Conservation (phyloP, 2,329 filamentous ascomycete species). For the Lachnellula subtilissima region DNA sequence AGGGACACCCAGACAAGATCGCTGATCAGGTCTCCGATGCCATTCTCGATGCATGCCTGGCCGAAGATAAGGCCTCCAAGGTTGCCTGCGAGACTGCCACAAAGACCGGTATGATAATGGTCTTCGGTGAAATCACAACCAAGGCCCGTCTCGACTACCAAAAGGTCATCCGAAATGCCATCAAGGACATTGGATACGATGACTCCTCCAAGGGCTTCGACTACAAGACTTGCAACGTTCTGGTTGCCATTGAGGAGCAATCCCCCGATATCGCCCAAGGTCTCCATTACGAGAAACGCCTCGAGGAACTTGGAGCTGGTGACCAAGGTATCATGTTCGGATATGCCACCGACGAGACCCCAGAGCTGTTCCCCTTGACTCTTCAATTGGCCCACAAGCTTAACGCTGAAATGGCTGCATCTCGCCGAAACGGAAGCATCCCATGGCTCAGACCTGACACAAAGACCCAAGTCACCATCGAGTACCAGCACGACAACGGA, state of each 20-base stretch:
- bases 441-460: constrained; percentile 97
- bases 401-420: constrained; percentile 88
- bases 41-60: constrained; percentile 94
- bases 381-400: constrained; percentile 94
- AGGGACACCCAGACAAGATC: constrained; percentile 95
- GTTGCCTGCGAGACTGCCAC: constrained; percentile 98
- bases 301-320: constrained; percentile 97
- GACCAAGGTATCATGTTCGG: constrained; percentile 99
- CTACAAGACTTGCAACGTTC: constrained; percentile 99
- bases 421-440: constrained; percentile 79
- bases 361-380: constrained; percentile 92
- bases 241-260: constrained; percentile 98
- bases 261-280: constrained; percentile 98
- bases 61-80: constrained; percentile 94
- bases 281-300: constrained; percentile 94
- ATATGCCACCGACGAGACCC: constrained; percentile 98
- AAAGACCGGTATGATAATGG: constrained; percentile 99
- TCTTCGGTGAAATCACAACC: constrained; percentile 98
- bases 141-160: constrained; percentile 96
- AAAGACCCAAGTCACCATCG: constrained; percentile 98
- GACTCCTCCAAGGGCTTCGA: constrained; percentile 96
- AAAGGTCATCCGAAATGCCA: constrained; percentile 86
- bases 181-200: constrained; percentile 99
- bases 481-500: constrained; percentile 95
- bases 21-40: constrained; percentile 98